A percentile compares a stretch with the other conserved stretches of the same genome.
These are phyloP conservation scores for Forsythia viridissima DNA, from an alignment of 257 asterid genomes.

Conservation along the genomic window DNA sequence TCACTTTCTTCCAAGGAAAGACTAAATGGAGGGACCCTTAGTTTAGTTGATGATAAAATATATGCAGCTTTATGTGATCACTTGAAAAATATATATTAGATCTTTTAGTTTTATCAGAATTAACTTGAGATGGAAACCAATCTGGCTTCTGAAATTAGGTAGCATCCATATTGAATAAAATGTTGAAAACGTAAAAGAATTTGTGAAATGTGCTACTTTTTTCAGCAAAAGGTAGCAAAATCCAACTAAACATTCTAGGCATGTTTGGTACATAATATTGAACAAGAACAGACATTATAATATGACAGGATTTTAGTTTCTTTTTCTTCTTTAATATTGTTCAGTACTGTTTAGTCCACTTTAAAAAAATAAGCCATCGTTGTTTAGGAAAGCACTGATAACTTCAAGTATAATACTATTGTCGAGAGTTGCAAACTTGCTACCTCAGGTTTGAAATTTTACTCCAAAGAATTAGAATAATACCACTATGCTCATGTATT, in stretches of 20 bases:
- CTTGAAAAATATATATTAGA: background rate
- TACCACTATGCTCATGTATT: too few relatives aligned
- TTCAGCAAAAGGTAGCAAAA: background rate
- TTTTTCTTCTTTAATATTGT: background rate
- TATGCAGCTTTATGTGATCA: background rate
- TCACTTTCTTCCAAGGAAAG: constrained; percentile 7
- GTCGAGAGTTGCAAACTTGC: too few relatives aligned
- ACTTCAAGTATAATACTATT: too few relatives aligned
- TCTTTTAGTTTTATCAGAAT: background rate
- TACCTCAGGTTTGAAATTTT: too few relatives aligned
- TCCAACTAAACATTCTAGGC: background rate
- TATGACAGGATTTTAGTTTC: background rate
- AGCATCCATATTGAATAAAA: too few relatives aligned
- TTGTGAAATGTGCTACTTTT: background rate
- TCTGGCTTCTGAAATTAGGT: background rate
- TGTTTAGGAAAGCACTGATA: too few relatives aligned
- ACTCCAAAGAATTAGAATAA: too few relatives aligned
- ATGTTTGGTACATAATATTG: background rate
- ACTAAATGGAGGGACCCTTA: constrained; percentile 2
- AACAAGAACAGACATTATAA: background rate
- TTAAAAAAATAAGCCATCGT: too few relatives aligned
- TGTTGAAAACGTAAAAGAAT: background rate
- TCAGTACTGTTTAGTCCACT: too few relatives aligned
- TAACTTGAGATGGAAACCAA: background rate
- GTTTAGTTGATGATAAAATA: background rate